Conservation (phyloP, 176 grass and related monocot genomes). For the Pontederia crassipes region DNA sequence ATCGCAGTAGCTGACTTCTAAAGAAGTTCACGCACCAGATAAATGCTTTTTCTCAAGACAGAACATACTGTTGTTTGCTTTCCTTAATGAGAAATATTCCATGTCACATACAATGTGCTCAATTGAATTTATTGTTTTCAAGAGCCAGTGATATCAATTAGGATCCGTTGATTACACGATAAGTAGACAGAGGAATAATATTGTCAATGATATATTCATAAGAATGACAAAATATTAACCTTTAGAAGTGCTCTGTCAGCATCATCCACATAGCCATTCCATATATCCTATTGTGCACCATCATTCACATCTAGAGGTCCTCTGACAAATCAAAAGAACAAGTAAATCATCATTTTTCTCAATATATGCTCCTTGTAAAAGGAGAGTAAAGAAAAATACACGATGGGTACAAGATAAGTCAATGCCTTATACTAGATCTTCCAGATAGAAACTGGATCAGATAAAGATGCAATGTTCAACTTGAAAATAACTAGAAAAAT, state of each 20-base stretch:
- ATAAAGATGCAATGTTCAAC: background rate
- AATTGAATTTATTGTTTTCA: no score
- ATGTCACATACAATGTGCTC: no score
- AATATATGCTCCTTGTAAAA: background rate
- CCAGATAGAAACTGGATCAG: background rate
- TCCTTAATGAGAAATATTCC: no score
- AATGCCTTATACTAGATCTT: background rate
- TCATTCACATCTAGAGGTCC: constrained; percentile 36
- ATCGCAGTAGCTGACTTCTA: no score
- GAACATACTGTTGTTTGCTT: no score
- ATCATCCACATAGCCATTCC: constrained; percentile 87
- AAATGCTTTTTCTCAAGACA: no score
- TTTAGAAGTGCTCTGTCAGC: constrained; percentile 83
- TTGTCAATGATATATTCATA: no score
- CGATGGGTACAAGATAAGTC: background rate
- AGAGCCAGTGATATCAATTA: no score
- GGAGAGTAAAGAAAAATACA: background rate
- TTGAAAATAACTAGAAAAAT: background rate
- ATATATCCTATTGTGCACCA: constrained; percentile 34
- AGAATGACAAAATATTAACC: constrained; percentile 17
- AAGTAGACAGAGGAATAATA: no score
- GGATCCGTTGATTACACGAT: no score
- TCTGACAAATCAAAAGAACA: constrained; percentile 28
- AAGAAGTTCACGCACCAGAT: no score
- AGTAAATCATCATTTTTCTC: background rate